Evolutionary conservation across 345 rosid species (phyloP).

Genomic region (Rhodamnia argentea): DNA sequence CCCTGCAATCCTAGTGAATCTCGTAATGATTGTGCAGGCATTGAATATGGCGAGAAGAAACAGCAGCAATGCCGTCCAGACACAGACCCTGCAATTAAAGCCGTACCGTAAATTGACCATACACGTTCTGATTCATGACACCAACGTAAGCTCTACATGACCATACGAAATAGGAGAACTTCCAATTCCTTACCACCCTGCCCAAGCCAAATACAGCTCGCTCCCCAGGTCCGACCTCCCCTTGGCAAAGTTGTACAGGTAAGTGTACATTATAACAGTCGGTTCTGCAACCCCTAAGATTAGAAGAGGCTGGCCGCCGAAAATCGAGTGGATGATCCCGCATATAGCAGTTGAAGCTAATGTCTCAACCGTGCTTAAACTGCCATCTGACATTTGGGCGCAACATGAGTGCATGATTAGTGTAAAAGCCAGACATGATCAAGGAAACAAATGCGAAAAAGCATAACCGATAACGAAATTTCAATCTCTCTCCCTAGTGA

Average conservation of each 20-base stretch:
- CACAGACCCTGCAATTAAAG: slow-evolving; percentile 27
- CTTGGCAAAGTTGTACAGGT: slow-evolving; percentile 58
- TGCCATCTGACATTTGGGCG: slow-evolving; percentile 29
- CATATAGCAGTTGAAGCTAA: slow-evolving; percentile 75
- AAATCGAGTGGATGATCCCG: slow-evolving; percentile 65
- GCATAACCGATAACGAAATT: background rate
- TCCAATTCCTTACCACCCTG: slow-evolving; percentile 46
- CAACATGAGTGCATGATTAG: background rate
- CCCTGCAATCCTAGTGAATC: slow-evolving; percentile 68
- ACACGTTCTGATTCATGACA: background rate
- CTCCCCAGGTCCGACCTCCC: slow-evolving; percentile 44
- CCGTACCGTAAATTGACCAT: background rate
- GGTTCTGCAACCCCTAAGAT: slow-evolving; percentile 90
- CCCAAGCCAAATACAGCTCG: slow-evolving; percentile 65
- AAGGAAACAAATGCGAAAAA: background rate
- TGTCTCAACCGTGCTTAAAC: slow-evolving; percentile 67
- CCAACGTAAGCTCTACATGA: background rate
- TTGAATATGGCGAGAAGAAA: slow-evolving; percentile 59
- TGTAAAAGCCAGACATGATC: background rate
- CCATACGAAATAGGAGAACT: background rate
- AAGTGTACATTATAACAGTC: slow-evolving; percentile 79
- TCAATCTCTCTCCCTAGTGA: background rate
- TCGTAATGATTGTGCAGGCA: slow-evolving; percentile 44
- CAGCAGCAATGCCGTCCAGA: slow-evolving; percentile 58
- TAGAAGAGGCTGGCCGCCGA: slow-evolving; percentile 83